These are phyloP conservation scores for Quillaja saponaria DNA, from an alignment of 306 rosid genomes.

Conservation along the genomic window DNA sequence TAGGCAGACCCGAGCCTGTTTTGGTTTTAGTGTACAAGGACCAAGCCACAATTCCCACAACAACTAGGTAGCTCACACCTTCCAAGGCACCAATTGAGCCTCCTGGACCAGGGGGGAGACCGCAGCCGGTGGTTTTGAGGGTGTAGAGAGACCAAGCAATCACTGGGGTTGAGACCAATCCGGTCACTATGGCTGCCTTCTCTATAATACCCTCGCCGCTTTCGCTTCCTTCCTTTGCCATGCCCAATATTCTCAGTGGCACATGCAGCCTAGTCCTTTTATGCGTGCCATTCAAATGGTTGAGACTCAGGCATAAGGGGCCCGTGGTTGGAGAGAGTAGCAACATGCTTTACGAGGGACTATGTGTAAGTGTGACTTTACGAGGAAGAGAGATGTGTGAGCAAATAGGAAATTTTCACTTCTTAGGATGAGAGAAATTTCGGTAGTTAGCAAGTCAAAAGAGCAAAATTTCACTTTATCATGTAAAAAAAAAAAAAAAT, in stretches of 20 bases:
- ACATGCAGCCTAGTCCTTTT: slow-evolving; percentile 18
- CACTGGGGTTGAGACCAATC: slow-evolving; percentile 74
- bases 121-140: slow-evolving; percentile 88
- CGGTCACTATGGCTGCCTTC: slow-evolving; percentile 70
- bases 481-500: too few species aligned
- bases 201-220: slow-evolving; percentile 38
- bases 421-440: too few species aligned
- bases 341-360: slow-evolving; percentile 49
- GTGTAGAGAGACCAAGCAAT: slow-evolving; percentile 93
- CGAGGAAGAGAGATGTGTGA: too few species aligned
- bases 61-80: slow-evolving; percentile 79
- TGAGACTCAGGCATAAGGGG: slow-evolving; percentile 24
- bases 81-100: slow-evolving; percentile 87
- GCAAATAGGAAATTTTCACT: too few species aligned
- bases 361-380: too few species aligned
- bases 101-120: slow-evolving; percentile 90
- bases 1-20: slow-evolving; percentile 89
- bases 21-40: slow-evolving; percentile 73
- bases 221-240: slow-evolving; percentile 68
- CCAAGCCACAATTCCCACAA: slow-evolving; percentile 83
- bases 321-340: slow-evolving; percentile 38
- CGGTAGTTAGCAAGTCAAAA: too few species aligned
- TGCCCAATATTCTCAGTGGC: slow-evolving; percentile 42
- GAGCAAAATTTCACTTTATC: too few species aligned
- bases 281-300: slow-evolving; percentile 8